A percentile compares a stretch with the other conserved stretches of the same genome.
These are phyloP conservation scores for Cyclotella sp. DNA, from an alignment of 108 stramenopile genomes.

Conservation along the genomic window DNA sequence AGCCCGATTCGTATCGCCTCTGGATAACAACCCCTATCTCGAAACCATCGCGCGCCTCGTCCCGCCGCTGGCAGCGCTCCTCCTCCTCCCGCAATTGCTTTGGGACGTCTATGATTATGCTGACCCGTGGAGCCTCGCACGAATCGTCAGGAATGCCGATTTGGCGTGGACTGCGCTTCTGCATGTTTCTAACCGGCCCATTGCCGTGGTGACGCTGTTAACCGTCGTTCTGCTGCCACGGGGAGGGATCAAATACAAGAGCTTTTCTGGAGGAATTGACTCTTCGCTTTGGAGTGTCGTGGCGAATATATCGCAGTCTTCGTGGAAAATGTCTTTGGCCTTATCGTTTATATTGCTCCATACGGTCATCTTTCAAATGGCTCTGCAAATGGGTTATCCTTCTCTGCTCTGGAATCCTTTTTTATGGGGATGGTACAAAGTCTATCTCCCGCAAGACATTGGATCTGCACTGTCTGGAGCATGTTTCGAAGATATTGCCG, in stretches of 20 bases:
- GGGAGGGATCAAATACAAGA: constrained; percentile 8
- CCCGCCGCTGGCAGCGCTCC: neutral
- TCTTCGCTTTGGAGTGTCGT: neutral
- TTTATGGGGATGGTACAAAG: constrained; percentile 51
- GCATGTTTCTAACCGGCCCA: neutral
- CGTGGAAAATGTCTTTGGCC: constrained; percentile 44
- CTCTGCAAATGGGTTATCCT: constrained; percentile 45
- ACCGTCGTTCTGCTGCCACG: neutral
- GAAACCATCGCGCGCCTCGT: no score
- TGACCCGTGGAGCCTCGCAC: neutral
- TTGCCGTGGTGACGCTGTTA: neutral
- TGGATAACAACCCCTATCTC: no score
- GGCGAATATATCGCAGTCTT: constrained; percentile 36
- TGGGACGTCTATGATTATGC: constrained; percentile 9
- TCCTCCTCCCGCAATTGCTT: neutral
- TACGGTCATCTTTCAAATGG: constrained; percentile 27
- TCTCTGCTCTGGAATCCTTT: constrained; percentile 47
- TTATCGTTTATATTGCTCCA: constrained; percentile 24
- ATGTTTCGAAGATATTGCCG: constrained; percentile 33
- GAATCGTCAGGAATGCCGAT: neutral
- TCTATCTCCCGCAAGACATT: constrained; percentile 33
- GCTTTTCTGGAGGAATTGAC: neutral
- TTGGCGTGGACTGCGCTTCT: constrained; percentile 7
- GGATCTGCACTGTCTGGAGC: constrained; percentile 24
- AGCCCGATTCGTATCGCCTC: no score